phyloP scores from a whole-genome alignment of 2,329 filamentous ascomycete species.

The Cyphellophora attinorum region DNA sequence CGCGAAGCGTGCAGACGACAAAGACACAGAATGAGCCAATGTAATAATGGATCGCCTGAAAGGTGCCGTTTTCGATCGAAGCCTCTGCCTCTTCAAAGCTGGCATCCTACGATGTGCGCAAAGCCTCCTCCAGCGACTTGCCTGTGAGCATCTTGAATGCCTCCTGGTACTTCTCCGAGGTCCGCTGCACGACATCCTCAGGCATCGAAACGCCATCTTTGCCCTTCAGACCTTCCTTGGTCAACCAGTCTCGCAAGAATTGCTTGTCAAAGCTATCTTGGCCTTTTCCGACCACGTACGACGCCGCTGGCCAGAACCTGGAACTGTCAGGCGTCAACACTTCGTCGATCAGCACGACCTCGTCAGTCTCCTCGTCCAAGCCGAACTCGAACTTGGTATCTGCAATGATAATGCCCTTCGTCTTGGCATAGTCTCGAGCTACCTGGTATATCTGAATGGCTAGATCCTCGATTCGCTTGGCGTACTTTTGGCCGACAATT shows the following conservation, averaged over 20 bases:
- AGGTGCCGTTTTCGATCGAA: no score
- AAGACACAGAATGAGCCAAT: no score
- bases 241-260: constrained; percentile 73
- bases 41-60: no score
- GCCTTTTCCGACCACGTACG: constrained; percentile 61
- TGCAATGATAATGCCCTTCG: constrained; percentile 65
- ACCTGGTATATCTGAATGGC: constrained; percentile 54
- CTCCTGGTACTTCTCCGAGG: constrained; percentile 63
- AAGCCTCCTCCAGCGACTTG: constrained; percentile 26
- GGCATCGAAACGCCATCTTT: constrained; percentile 65
- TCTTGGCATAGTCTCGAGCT: constrained; percentile 54
- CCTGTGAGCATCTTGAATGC: constrained; percentile 63
- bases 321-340: constrained; percentile 77
- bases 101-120: constrained; percentile 9
- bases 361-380: constrained; percentile 52
- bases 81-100: not conserved
- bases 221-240: constrained; percentile 61
- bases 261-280: constrained; percentile 89
- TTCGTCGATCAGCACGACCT: constrained; percentile 72
- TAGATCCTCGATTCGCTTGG: constrained; percentile 54
- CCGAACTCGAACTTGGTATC: constrained; percentile 74
- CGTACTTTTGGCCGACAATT: constrained; percentile 58
- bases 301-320: constrained; percentile 73
- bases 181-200: constrained; percentile 59
- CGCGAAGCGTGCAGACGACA: no score